Base-by-base conservation (phyloP, 352 stramenopile species). In the Pythium plurisporium region DNA sequence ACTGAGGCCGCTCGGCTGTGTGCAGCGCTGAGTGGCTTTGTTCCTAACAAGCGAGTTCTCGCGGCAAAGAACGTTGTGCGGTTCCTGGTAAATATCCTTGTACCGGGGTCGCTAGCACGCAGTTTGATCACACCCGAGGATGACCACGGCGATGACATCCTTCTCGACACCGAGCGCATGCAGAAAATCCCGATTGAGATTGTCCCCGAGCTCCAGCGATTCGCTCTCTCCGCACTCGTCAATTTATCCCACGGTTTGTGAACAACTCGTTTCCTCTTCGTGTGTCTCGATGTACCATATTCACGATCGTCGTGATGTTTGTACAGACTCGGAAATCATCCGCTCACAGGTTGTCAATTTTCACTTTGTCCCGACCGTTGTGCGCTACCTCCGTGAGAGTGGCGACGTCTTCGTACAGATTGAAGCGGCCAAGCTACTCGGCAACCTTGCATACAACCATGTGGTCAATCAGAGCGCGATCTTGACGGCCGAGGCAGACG, bases 171-270 rank as follows among this genome's bases (percentile, higher is more conserved):
- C 0, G 52, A 64, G 23, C 62, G 48, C 37, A 40, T 76, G 8
- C 69, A 79, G 27, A 72, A 72, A 15, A 20, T 76, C 15, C 70
- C 70, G 14, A 74, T 88, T 6, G 55, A 73, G 0, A 72, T 66
- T 20, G 58, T 74, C 34, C 10, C 57, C 10, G 64, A 69, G 40
- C 72, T 82, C 1, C 75, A 88, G 22, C 44, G 65, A 29, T 78
- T 73, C 23, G 76, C 71, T 41, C 49, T 88, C 5, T 74, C 66
- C 29, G 76, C 81, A 17, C 73, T 91, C 11, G 76, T 87, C 10
- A 91, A 89, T 47, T 59, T 91, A n/a, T 76, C 72, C 2, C 64
- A 86, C 37, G 72, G 80, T 89, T 53, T n/a, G n/a, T n/a, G n/a
- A n/a, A n/a, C n/a, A n/a, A n/a, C n/a, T n/a, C n/a, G n/a, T n/a